phyloP scores from a whole-genome alignment of 306 rosid genomes.

The Begonia masoniana region DNA sequence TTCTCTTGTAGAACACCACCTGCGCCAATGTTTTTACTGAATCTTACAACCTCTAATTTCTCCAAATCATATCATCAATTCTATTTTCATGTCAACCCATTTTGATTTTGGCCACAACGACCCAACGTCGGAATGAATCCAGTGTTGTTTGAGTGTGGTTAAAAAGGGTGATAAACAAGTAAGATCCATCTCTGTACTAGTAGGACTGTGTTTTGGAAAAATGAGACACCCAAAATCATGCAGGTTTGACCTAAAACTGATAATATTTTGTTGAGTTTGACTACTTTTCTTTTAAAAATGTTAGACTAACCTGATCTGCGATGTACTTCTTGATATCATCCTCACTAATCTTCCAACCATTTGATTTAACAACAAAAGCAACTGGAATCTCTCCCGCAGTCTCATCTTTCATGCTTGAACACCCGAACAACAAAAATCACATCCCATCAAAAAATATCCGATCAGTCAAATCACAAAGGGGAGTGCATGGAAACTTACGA shows the following conservation, averaged over 20 bases:
- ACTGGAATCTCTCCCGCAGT: constrained; percentile 12
- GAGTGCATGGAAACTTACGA: constrained; percentile 30
- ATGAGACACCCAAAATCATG: too few relatives aligned
- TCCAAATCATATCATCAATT: too few relatives aligned
- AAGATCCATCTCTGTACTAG: too few relatives aligned
- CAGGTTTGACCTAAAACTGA: too few relatives aligned
- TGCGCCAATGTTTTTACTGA: constrained; percentile 5
- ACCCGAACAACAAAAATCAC: not conserved
- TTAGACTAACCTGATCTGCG: constrained; percentile 7
- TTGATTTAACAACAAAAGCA: constrained; percentile 10
- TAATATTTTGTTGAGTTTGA: too few relatives aligned
- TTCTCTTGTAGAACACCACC: constrained; percentile 75
- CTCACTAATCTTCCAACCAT: constrained; percentile 11
- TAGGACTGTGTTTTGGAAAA: too few relatives aligned
- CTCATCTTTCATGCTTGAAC: constrained; percentile 9
- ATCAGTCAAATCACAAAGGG: not conserved
- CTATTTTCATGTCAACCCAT: too few relatives aligned
- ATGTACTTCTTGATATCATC: constrained; percentile 4
- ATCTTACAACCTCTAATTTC: not conserved
- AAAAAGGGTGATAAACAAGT: too few relatives aligned
- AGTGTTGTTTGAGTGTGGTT: too few relatives aligned
- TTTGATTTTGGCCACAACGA: too few relatives aligned
- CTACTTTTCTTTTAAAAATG: too few relatives aligned
- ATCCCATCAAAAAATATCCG: not conserved
- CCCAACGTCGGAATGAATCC: too few relatives aligned